Conservation (phyloP, 148 eudicot genomes). For the Dianthus caryophyllus region DNA sequence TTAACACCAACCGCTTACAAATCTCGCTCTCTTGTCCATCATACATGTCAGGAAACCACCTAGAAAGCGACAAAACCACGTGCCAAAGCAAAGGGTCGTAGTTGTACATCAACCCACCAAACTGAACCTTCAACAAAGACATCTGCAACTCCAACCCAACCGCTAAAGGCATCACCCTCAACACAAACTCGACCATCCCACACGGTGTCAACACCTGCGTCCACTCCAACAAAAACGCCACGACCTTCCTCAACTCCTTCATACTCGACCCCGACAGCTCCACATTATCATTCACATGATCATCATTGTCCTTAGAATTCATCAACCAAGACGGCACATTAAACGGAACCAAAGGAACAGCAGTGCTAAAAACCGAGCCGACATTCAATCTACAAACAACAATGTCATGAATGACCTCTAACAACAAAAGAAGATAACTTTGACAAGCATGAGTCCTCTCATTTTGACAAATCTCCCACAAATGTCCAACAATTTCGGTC, state of each 20-base stretch:
- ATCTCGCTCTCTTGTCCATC: conserved; percentile 64
- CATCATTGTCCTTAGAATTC: conserved; percentile 14
- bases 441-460: conserved; percentile 80
- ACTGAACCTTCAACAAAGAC: conserved; percentile 86
- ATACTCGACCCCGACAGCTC: conserved; percentile 36
- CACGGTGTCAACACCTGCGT: conserved; percentile 58
- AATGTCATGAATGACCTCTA: conserved; percentile 45
- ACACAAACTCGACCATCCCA: conserved; percentile 73
- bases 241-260: conserved; percentile 71
- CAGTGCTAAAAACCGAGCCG: conserved; percentile 38
- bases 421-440: conserved; percentile 53
- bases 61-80: conserved; percentile 53
- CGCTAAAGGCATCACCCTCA: conserved; percentile 53
- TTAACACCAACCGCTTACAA: conserved; percentile 46
- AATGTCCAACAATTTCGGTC: conserved; percentile 54
- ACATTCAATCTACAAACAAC: conserved; percentile 43
- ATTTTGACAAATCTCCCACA: conserved; percentile 75
- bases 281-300: conserved; percentile 11
- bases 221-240: conserved; percentile 82
- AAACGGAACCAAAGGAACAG: conserved; percentile 69
- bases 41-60: conserved; percentile 50
- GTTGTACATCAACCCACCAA: conserved; percentile 66
- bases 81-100: conserved; percentile 80
- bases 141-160: conserved; percentile 68
- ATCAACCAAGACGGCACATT: conserved; percentile 47